Conservation (phyloP, 1,284 basidiomycete species). For the Heimioporus retisporus region DNA sequence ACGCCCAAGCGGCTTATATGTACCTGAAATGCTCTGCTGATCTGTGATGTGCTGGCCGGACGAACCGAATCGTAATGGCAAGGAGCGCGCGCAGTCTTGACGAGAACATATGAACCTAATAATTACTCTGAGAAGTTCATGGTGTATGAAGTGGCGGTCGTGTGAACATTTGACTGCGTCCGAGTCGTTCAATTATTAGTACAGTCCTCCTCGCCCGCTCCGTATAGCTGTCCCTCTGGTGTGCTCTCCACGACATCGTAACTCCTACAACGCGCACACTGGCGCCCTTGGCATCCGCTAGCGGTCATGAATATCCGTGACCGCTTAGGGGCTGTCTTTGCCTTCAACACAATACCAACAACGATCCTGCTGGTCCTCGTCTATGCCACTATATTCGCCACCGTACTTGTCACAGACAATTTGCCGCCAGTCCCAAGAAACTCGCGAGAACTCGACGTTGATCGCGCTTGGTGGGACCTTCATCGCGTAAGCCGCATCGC, state of each 20-base stretch:
- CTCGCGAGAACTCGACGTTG: conserved; percentile 63
- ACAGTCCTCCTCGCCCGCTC: too few relatives aligned
- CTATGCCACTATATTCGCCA: conserved; percentile 63
- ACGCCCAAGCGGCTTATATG: too few relatives aligned
- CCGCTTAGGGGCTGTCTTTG: conserved; percentile 34
- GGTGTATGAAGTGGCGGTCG: too few relatives aligned
- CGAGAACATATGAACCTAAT: too few relatives aligned
- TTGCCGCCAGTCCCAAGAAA: conserved; percentile 59
- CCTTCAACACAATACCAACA: conserved; percentile 57
- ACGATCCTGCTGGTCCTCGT: conserved; percentile 61
- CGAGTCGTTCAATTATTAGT: too few relatives aligned
- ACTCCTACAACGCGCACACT: not conserved
- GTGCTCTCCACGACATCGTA: not conserved
- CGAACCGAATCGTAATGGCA: too few relatives aligned
- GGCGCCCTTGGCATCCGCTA: not conserved
- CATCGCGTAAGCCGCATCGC: conserved; percentile 57
- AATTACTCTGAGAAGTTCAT: too few relatives aligned
- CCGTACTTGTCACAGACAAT: conserved; percentile 66
- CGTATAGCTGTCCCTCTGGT: too few relatives aligned
- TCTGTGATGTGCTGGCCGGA: too few relatives aligned
- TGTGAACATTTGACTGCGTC: too few relatives aligned
- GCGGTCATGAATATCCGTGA: conserved; percentile 34
- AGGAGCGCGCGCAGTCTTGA: too few relatives aligned
- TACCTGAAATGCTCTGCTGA: too few relatives aligned
- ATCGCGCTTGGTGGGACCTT: conserved; percentile 69